Evolutionary conservation across 192 early-diverging fungal genomes (phyloP), one percentile per base, ranked within the genome.

Genomic region (Polychytrium aggregatum): DNA sequence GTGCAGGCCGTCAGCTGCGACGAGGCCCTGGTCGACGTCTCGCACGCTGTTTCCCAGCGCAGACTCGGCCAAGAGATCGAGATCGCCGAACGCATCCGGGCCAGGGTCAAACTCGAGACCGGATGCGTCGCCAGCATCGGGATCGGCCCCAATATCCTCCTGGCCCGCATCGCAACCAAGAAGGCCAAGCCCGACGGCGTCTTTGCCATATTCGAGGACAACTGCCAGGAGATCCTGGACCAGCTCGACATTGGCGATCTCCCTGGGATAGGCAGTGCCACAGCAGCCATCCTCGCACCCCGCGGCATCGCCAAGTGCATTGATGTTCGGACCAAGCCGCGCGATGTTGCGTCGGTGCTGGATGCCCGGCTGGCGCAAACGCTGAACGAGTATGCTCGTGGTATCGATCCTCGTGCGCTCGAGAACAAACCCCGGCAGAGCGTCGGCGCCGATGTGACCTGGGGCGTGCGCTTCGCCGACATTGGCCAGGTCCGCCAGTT

Each of bases 401-500:
- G 92, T 14, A 78, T 83, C 22, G 92, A 96, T 56, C 59, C 72
- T 16, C 71, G 85, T 1, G 61, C 61, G 9, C 51, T 91, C 11
- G 67, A 71, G n/a, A 75, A 73, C 17, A 74, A 85, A 50, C 45
- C 67, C 3, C 72, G 88, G 5, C 83, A 86, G 57, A 78, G 74
- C 37, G 81, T 94, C 22, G 86, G 87, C 31, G 84, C 82, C 1
- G 87, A 92, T 48, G 76, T 90, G 16, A 82, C 82, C 40, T 92
- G 91, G 89, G 92, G 86, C 6, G 75, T 96, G 0, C 74, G 92
- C 7, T 87, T 96, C 63, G 78, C 86, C 45, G 84, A 54, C 21
- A 55, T 77, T 28, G 52, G 59, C 1, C 78, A 95, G 54, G 78
- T 76, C 1, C 65, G 82, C 37, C 59, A 63, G 29, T 96, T 92